A percentile compares a stretch with the other conserved stretches of the same genome.
Conservation (phyloP, 192 early-diverging fungal species). For the Oehlia diaphana region DNA sequence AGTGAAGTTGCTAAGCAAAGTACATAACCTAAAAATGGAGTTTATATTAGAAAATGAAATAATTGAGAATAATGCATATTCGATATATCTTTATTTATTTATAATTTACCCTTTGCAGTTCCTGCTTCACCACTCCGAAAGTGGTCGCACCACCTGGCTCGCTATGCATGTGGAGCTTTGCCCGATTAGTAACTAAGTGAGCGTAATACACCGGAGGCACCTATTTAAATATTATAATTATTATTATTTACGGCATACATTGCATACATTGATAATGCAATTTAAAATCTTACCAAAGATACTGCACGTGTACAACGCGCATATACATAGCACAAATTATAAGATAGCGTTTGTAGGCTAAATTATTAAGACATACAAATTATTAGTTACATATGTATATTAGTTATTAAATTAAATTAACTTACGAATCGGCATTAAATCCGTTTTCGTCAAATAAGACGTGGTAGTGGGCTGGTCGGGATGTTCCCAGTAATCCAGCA, state of each 20-base stretch:
- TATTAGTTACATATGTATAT: too few relatives aligned
- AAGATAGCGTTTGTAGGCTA: too few relatives aligned
- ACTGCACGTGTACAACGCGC: too few relatives aligned
- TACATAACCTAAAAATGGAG: not conserved
- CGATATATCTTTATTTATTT: too few relatives aligned
- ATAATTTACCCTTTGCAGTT: conserved; percentile 33
- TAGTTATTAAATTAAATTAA: too few relatives aligned
- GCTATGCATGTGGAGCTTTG: conserved; percentile 78
- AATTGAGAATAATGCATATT: too few relatives aligned
- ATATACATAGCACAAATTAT: too few relatives aligned
- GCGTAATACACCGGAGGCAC: conserved; percentile 93
- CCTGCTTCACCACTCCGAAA: conserved; percentile 41
- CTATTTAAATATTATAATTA: not conserved
- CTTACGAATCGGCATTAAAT: conserved; percentile 64
- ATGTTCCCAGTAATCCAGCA: conserved; percentile 89
- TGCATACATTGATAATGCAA: too few relatives aligned
- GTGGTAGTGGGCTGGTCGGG: conserved; percentile 91
- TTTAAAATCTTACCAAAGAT: too few relatives aligned
- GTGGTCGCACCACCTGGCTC: not conserved
- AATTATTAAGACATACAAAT: too few relatives aligned
- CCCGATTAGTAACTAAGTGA: conserved; percentile 85
- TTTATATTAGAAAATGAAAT: not conserved
- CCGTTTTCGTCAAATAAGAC: conserved; percentile 89
- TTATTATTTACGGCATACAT: too few relatives aligned
- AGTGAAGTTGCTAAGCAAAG: not conserved